Percentiles rank a stretch among this genome's conserved stretches.
phyloP scores from a whole-genome alignment of 768 basidiomycete species.

The Rubroboletus satanas region DNA sequence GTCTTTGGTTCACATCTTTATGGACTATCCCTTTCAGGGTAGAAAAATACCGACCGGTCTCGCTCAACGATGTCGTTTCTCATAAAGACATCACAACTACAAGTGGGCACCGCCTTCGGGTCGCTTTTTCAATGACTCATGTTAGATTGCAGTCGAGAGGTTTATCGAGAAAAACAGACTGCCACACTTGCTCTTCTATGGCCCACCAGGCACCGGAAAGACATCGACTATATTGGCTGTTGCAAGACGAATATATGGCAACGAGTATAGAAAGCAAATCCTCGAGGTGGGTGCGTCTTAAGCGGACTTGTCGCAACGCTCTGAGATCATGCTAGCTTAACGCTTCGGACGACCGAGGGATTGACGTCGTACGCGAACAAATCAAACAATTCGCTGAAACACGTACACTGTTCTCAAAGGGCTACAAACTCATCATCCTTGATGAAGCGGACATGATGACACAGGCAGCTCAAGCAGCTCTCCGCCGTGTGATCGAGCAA shows the following conservation, averaged over 20 bases:
- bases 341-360: constrained; percentile 97
- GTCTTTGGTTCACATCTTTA: background rate
- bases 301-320: background rate
- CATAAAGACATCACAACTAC: constrained; percentile 94
- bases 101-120: constrained; percentile 45
- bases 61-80: constrained; percentile 91
- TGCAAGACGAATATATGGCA: constrained; percentile 89
- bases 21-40: constrained; percentile 56
- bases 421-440: constrained; percentile 95
- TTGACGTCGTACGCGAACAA: constrained; percentile 97
- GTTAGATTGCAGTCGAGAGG: constrained; percentile 68
- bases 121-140: background rate
- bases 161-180: constrained; percentile 94
- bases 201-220: constrained; percentile 97
- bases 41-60: constrained; percentile 93
- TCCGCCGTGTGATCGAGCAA: constrained; percentile 96
- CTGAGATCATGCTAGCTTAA: constrained; percentile 62
- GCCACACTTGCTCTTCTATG: constrained; percentile 95
- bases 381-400: constrained; percentile 99
- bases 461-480: constrained; percentile 91
- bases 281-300: constrained; percentile 62
- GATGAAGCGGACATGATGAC: constrained; percentile 99
- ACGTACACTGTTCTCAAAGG: constrained; percentile 84
- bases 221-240: constrained; percentile 97
- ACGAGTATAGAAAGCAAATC: constrained; percentile 83